Base-by-base conservation (phyloP, 140 eudicot genomes). In the Erigeron philadelphicus region DNA sequence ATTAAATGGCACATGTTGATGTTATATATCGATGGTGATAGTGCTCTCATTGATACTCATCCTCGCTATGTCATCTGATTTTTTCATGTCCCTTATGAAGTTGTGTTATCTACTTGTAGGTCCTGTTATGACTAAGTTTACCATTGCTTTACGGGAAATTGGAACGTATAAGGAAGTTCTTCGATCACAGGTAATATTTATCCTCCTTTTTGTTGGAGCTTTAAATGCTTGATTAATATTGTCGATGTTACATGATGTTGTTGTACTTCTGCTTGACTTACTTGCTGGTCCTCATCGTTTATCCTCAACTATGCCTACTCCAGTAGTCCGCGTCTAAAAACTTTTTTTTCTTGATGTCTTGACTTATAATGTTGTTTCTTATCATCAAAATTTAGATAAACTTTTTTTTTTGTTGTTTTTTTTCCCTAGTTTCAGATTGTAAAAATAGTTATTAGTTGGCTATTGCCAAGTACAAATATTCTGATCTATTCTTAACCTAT, bases 101-200 rank as follows among this genome's bases (percentile, higher is more conserved):
- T 42, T 71, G 61, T 72, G 69, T 49, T 67, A 48, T 35, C 66
- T 78, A 42, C 69, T 70, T 71, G 64, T 50, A 88, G 96, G 96
- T 45, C 94, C 94, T 78, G 94, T 88, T 45, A 88, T 88, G 96
- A 88, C 96, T 49, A 88, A 88, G 67, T 86, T 88, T 75, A 88
- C 96, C 21, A 88, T 88, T 75, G 96, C 96, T 42, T 72, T 88
- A 73, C 81, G 96, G 74, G 96, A 88, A 67, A 88, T 88, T 56
- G 96, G 96, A 58, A 88, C 96, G 18, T 88, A 88, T 56, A 88
- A 88, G 77, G 96, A 88, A 82, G 96, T 88, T 61, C 96, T 88
- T 83, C 87, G 96, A 46, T 88, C 96, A 45, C 96, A 86, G 94
- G 96, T 86, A 23, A 57, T 47, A 68, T 52, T 48, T 53, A 40